Conservation (phyloP, 2,329 filamentous ascomycete genomes). For the Aspergillus fructus region DNA sequence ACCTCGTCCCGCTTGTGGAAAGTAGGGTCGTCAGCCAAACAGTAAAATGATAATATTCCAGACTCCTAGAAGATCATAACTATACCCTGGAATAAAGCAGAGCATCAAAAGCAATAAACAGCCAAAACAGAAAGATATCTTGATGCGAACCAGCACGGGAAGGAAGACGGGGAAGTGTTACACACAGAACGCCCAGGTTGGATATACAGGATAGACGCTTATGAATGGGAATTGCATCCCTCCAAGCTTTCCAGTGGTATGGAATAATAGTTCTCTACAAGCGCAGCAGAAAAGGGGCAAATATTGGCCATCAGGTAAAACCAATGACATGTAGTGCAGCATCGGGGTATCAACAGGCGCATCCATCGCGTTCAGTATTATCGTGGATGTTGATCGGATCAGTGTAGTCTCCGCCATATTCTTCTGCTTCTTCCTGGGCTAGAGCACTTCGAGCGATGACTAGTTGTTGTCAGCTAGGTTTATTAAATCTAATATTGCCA, state of each 20-base stretch:
- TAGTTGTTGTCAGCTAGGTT: slow-evolving; percentile 38
- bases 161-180: slow-evolving; percentile 15
- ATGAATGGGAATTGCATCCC: slow-evolving; percentile 8
- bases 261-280: not conserved
- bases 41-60: slow-evolving; percentile 20
- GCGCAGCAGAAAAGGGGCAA: slow-evolving; percentile 10
- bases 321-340: slow-evolving; percentile 26
- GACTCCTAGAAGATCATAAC: slow-evolving; percentile 25
- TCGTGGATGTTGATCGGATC: slow-evolving; percentile 98
- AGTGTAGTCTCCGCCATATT: slow-evolving; percentile 95
- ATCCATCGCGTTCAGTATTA: slow-evolving; percentile 88
- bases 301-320: slow-evolving; percentile 22
- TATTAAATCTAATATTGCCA: not conserved
- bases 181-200: slow-evolving; percentile 14
- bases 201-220: slow-evolving; percentile 18
- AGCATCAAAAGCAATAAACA: slow-evolving; percentile 13
- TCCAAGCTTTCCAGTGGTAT: slow-evolving; percentile 6
- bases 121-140: slow-evolving; percentile 15
- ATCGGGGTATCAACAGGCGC: slow-evolving; percentile 69
- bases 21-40: not conserved
- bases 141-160: slow-evolving; percentile 17
- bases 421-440: slow-evolving; percentile 94
- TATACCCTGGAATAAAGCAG: slow-evolving; percentile 15
- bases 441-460: slow-evolving; percentile 96
- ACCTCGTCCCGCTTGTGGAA: too few species aligned